A percentile compares a stretch with the other conserved stretches of the same genome.
Conservation (phyloP, 2,329 filamentous ascomycete genomes). For the Leptographium galeiforme region DNA sequence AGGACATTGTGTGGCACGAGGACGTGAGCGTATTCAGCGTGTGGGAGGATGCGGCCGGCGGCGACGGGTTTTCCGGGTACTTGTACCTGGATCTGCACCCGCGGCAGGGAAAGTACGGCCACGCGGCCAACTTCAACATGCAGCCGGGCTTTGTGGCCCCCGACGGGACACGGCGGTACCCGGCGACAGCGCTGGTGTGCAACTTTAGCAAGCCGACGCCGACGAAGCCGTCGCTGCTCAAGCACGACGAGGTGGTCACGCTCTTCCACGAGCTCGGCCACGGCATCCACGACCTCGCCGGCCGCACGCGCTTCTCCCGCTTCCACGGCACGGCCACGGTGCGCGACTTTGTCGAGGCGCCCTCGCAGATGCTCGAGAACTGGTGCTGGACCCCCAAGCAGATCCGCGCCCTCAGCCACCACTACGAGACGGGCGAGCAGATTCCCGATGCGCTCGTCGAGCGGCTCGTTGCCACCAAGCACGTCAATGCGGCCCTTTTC, state of each 20-base stretch:
- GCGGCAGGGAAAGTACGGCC: constrained; percentile 69
- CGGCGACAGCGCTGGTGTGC: constrained; percentile 68
- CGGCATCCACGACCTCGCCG: constrained; percentile 57
- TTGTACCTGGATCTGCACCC: constrained; percentile 74
- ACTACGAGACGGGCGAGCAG: constrained; percentile 55
- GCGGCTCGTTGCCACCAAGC: constrained; percentile 62
- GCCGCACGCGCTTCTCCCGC: constrained; percentile 46
- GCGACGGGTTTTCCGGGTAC: constrained; percentile 64
- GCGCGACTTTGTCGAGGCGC: constrained; percentile 58
- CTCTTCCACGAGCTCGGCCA: constrained; percentile 69
- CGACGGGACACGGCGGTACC: constrained; percentile 60
- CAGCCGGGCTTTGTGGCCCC: constrained; percentile 56
- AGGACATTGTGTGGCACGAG: constrained; percentile 68
- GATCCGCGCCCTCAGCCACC: constrained; percentile 53
- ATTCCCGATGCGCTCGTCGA: constrained; percentile 65
- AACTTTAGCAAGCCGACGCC: constrained; percentile 73
- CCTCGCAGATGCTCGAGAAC: constrained; percentile 62
- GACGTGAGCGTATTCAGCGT: constrained; percentile 75
- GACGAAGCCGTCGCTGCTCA: constrained; percentile 64
- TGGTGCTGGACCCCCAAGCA: constrained; percentile 60
- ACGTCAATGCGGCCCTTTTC: constrained; percentile 68
- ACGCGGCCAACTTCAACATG: constrained; percentile 74
- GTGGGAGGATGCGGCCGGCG: constrained; percentile 56
- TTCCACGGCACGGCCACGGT: constrained; percentile 57
- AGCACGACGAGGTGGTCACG: constrained; percentile 72